Evolutionary conservation across 2,329 filamentous ascomycete species (phyloP).

Genomic region (Cladosporium velox): DNA sequence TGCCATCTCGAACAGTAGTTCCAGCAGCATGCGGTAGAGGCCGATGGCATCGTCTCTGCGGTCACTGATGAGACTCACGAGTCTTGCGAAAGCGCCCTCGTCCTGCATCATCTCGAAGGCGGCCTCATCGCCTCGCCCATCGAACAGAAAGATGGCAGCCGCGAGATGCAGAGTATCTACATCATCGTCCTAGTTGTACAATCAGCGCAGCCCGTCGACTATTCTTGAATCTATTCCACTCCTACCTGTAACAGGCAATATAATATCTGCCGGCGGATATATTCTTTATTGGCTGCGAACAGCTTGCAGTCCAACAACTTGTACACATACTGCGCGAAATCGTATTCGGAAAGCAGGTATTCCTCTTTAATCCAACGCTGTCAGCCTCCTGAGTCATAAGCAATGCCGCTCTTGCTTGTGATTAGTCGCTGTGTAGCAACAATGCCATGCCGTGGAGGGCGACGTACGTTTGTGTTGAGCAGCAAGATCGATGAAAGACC

Average conservation of each 20-base stretch:
- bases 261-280: conserved; percentile 89
- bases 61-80: conserved; percentile 77
- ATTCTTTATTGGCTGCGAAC: conserved; percentile 74
- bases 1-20: conserved; percentile 95
- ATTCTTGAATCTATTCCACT: background rate
- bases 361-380: conserved; percentile 52
- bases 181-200: conserved; percentile 72
- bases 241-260: conserved; percentile 75
- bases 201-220: conserved; percentile 15
- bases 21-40: conserved; percentile 78
- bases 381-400: background rate
- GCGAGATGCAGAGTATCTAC: conserved; percentile 77
- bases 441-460: background rate
- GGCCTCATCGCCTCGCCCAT: conserved; percentile 75
- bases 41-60: conserved; percentile 64
- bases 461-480: conserved; percentile 66
- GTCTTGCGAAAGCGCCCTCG: conserved; percentile 78
- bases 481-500: conserved; percentile 78
- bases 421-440: background rate
- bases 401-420: background rate
- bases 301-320: conserved; percentile 74
- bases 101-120: conserved; percentile 85
- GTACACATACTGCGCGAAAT: conserved; percentile 77
- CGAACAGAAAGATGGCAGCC: conserved; percentile 79
- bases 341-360: conserved; percentile 74